These are phyloP conservation scores for Berberis thunbergii DNA, from an alignment of 164 flowering plant species.

Conservation along the genomic window DNA sequence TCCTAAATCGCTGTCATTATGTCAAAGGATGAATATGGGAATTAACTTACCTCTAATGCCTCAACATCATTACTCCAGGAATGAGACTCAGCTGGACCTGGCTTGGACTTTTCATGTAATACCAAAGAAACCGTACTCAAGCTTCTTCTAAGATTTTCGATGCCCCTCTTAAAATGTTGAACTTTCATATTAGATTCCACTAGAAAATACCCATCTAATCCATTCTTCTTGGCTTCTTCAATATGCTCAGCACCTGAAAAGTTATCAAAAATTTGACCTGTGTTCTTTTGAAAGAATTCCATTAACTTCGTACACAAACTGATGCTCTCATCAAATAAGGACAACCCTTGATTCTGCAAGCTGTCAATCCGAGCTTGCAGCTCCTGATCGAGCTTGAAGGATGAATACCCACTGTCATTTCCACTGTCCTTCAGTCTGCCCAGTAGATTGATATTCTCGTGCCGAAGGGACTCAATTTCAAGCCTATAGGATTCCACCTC, in stretches of 20 bases:
- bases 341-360: slow-evolving; percentile 59
- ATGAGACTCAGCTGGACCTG: slow-evolving; percentile 18
- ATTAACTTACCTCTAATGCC: slow-evolving; percentile 28
- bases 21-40: no score
- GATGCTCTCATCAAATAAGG: slow-evolving; percentile 46
- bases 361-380: slow-evolving; percentile 35
- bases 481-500: slow-evolving; percentile 60
- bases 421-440: slow-evolving; percentile 44
- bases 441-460: slow-evolving; percentile 63
- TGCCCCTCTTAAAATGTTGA: slow-evolving; percentile 61
- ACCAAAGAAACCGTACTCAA: slow-evolving; percentile 41
- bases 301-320: slow-evolving; percentile 49
- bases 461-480: slow-evolving; percentile 72
- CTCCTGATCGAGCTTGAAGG: slow-evolving; percentile 67
- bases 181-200: slow-evolving; percentile 74
- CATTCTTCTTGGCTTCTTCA: slow-evolving; percentile 17
- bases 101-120: slow-evolving; percentile 48
- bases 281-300: slow-evolving; percentile 39
- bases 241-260: slow-evolving; percentile 10
- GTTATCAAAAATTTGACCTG: slow-evolving; percentile 14
- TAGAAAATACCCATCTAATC: slow-evolving; percentile 50
- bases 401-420: slow-evolving; percentile 33
- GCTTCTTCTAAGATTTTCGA: slow-evolving; percentile 54
- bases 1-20: not conserved
- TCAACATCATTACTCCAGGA: slow-evolving; percentile 11